Base-by-base conservation (phyloP, 441 rosid genomes). In the Biscutella laevigata region DNA sequence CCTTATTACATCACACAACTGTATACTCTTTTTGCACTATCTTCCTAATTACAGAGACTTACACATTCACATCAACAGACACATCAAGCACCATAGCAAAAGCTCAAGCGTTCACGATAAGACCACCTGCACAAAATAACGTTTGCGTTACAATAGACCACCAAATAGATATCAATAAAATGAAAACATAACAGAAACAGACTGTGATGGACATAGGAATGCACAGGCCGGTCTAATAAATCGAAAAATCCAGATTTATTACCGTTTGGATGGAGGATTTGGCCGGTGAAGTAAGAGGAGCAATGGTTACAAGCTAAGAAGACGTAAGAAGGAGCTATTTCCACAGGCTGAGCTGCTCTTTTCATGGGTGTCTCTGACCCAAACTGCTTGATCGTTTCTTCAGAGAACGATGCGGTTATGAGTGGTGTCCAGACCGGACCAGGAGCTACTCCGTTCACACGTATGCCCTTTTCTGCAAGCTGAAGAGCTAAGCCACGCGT, bases 341-440 rank as follows among this genome's bases (percentile, higher is more conserved):
- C 97, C 2, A 57, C 46, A 4, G 92, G 95, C 76, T 84, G 95
- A 1, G 80, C 88, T 0, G 88, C 89, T 65, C 94, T 79, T 41
- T 76, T 62, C 88, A 86, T 74, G 0, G 94, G 92, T 19, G 72
- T 77, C 8, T 78, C 53, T 5, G 64, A 61, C 1, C 95, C 92
- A 20, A 81, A 82, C 29, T 60, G 43, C 3, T 49, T 64, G 9
- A 53, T 63, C 64, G 73, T 75, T 5, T 86, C 87, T 8, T 79
- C 78, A 4, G 43, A 53, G 50, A 84, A 82, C 0, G 94, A 82
- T 1, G 87, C 72, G 0, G 95, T 82, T 41, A 82, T 66, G 61
- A 89, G 40, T 0, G 89, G 97, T 3, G 91, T 89, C 97, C 89
- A 86, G 1, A 86, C 78, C 0, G 92, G 92, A 14, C 95, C 95